A percentile compares a stretch with the other conserved stretches of the same genome.
Conservation (phyloP, 2,329 filamentous ascomycete genomes). For the Macrophomina tecta region DNA sequence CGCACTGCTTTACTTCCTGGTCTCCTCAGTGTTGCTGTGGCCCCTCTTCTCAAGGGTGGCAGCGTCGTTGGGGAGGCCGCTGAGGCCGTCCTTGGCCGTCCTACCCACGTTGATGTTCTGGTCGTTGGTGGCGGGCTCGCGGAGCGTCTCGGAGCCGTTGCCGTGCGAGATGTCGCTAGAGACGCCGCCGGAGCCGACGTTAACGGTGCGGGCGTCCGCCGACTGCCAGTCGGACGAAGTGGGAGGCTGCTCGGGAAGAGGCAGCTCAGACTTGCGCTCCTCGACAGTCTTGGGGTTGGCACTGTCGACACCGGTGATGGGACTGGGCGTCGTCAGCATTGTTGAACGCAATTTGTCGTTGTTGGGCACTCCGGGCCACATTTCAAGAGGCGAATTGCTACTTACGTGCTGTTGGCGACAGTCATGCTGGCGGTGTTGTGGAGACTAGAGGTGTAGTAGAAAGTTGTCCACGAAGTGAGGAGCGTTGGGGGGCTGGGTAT, state of each 20-base stretch:
- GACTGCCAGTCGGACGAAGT: constrained; percentile 80
- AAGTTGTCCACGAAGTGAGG: not conserved
- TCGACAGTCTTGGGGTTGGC: constrained; percentile 75
- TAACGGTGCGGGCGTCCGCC: constrained; percentile 69
- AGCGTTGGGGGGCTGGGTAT: not conserved
- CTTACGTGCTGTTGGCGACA: constrained; percentile 22
- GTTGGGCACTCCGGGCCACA: no score
- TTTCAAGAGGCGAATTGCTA: not conserved
- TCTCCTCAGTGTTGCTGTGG: constrained; percentile 49
- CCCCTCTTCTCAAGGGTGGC: constrained; percentile 54
- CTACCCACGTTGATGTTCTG: constrained; percentile 63
- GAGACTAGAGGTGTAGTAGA: not conserved
- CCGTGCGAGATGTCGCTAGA: constrained; percentile 48
- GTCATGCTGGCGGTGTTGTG: constrained; percentile 23
- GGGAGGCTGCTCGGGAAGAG: constrained; percentile 79
- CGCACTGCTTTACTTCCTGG: constrained; percentile 35
- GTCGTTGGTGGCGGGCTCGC: constrained; percentile 51
- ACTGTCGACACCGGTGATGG: constrained; percentile 84
- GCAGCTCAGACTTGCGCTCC: constrained; percentile 73
- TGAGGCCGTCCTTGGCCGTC: constrained; percentile 64
- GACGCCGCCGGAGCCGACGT: constrained; percentile 69
- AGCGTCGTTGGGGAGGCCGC: constrained; percentile 65
- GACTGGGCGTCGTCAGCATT: constrained; percentile 29
- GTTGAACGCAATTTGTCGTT: no score
- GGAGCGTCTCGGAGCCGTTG: constrained; percentile 55